Evolutionary conservation across 371 early-diverging fungal genomes (phyloP).

Genomic region (Ordospora colligata): DNA sequence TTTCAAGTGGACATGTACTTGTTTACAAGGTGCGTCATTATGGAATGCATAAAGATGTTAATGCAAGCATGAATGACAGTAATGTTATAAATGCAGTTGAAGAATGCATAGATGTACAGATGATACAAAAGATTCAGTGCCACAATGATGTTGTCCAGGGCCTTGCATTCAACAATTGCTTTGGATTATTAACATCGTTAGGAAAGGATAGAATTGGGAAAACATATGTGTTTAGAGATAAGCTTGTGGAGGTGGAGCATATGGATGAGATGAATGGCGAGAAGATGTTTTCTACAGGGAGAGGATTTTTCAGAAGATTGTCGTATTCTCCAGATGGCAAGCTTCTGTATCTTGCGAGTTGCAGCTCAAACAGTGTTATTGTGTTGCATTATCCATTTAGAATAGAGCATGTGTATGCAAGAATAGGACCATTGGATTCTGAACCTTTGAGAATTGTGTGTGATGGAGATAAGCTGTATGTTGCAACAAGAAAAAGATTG

Average conservation of each 20-base stretch:
- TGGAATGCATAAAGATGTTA: background rate
- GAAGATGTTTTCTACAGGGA: background rate
- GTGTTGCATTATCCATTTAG: constrained; percentile 35
- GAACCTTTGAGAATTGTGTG: constrained; percentile 36
- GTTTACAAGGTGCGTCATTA: background rate
- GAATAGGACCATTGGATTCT: constrained; percentile 53
- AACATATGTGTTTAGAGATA: constrained; percentile 28
- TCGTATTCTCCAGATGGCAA: constrained; percentile 26
- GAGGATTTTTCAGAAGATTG: constrained; percentile 48
- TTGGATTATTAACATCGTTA: constrained; percentile 28
- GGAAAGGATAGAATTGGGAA: constrained; percentile 49
- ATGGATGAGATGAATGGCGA: constrained; percentile 18
- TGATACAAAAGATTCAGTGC: constrained; percentile 21
- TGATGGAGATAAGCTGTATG: constrained; percentile 12
- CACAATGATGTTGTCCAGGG: constrained; percentile 54
- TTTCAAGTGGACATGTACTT: constrained; percentile 38
- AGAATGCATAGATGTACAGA: background rate
- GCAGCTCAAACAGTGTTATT: background rate
- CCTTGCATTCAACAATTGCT: constrained; percentile 27
- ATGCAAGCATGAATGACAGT: background rate
- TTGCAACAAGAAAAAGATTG: constrained; percentile 41
- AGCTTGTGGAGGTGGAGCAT: constrained; percentile 15
- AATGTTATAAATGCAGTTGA: background rate
- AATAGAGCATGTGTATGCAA: constrained; percentile 13
- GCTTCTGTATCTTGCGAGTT: constrained; percentile 21